Conservation (phyloP, 495 filamentous ascomycete genomes). For the Talaromyces nanjingensis region DNA sequence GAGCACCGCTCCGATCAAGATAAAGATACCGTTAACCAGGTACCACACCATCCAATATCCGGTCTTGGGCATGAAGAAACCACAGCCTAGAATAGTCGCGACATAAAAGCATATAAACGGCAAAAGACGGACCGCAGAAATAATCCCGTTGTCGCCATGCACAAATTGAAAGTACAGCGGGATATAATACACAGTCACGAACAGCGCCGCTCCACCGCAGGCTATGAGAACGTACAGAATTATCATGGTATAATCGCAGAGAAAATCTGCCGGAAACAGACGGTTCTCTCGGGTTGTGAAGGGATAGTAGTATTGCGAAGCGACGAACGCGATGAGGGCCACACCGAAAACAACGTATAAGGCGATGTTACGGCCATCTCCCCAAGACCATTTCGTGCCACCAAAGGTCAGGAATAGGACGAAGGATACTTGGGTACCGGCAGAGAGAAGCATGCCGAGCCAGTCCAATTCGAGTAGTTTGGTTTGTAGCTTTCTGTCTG, state of each 20-base stretch:
- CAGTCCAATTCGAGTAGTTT: constrained; percentile 30
- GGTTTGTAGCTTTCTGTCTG: constrained; percentile 23
- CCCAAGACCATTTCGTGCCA: constrained; percentile 45
- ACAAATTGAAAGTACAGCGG: too few relatives aligned
- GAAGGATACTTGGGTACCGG: constrained; percentile 15
- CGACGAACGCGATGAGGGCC: constrained; percentile 29
- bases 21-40: constrained; percentile 15
- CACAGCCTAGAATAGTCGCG: too few relatives aligned
- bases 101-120: too few relatives aligned
- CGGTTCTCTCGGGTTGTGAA: constrained; percentile 41
- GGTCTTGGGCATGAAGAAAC: too few relatives aligned
- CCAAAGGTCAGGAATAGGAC: constrained; percentile 29
- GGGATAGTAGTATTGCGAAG: constrained; percentile 42
- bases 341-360: constrained; percentile 41
- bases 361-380: constrained; percentile 40
- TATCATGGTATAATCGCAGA: too few relatives aligned
- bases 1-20: constrained; percentile 42
- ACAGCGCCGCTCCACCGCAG: too few relatives aligned
- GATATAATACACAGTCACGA: too few relatives aligned
- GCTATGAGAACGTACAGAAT: too few relatives aligned
- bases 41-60: too few relatives aligned
- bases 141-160: too few relatives aligned
- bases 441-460: constrained; percentile 21
- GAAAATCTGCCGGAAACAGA: constrained; percentile 29
- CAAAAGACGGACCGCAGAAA: too few relatives aligned